Evolutionary conservation across 169 alveolate species (phyloP).

Genomic region (Cryptosporidium baileyi): DNA sequence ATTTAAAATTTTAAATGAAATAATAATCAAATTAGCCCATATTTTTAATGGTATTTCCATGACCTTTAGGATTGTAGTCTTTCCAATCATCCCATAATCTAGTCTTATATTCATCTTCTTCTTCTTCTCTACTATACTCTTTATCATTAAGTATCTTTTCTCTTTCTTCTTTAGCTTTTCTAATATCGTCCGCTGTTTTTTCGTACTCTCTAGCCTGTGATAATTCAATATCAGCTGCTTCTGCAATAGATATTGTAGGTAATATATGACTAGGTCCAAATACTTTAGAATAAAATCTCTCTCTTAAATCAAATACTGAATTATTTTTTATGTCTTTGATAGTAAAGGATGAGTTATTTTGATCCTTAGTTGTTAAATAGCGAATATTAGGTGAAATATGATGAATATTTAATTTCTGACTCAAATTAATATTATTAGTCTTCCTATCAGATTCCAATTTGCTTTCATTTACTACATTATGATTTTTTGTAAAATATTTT

Average conservation of each 20-base stretch:
- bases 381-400: conserved; percentile 33
- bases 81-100: conserved; percentile 81
- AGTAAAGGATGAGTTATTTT: not conserved
- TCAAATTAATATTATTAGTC: not conserved
- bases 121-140: conserved; percentile 71
- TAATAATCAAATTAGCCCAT: conserved; percentile 11
- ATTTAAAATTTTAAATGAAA: not conserved
- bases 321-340: too few relatives aligned
- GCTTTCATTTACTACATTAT: not conserved
- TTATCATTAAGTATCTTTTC: not conserved
- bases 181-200: not conserved
- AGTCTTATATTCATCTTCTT: conserved; percentile 74
- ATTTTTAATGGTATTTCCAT: conserved; percentile 75
- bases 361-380: not conserved
- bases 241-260: conserved; percentile 62
- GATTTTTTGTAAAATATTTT: not conserved
- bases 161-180: conserved; percentile 11
- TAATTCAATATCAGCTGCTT: conserved; percentile 65
- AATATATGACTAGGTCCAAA: conserved; percentile 60
- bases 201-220: conserved; percentile 43
- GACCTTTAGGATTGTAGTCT: conserved; percentile 78
- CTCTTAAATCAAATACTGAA: not conserved
- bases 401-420: not conserved
- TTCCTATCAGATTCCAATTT: not conserved
- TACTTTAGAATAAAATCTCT: conserved; percentile 10